Base-by-base conservation (phyloP, 805 yeast genomes). In the Wickerhamiella dianesei region DNA sequence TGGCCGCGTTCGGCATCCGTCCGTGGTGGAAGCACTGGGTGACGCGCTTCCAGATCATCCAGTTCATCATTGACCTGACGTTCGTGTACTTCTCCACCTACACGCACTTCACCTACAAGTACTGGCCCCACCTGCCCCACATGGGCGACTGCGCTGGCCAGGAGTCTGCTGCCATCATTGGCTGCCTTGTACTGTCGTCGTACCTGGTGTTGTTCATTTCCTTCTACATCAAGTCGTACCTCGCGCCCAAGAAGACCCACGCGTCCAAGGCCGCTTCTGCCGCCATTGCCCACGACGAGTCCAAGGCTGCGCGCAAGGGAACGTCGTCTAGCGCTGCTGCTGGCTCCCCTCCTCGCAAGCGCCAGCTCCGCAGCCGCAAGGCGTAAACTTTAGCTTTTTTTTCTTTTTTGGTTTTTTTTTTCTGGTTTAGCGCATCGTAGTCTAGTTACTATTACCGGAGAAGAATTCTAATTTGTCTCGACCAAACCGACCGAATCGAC, bases 21-120 rank as follows among this genome's bases (percentile, higher is more conserved):
- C 96, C 89, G 46, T 88, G 96, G 96, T 89, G 98, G 98, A 89
- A 92, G 71, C 94, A 88, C 71, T 89, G 96, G 96, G 96, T 89
- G 56, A 89, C 98, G 48, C 76, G 95, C 55, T 80, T 85, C 73
- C 98, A 89, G 72, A 89, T 89, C 68, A 71, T 84, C 59, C 98
- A 89, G 71, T 89, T 89, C 63, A 69, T 89, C 56, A 73, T 89
- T 61, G 98, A 89, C 66, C 75, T 89, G 61, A 77, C 73, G 40
- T 88, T 89, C 64, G 94, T 92, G 54, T 92, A 87, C 73, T 87
- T 84, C 66, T 95, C 96, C 44, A 82, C 95, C 47, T 89, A 85
- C 69, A 81, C 95, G 53, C 87, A 81, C 70, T 86, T 83, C 63
- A 88, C 92, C 37, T 71, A 71, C 63, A 74, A 72, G 50, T 86